Evolutionary conservation across 2,329 filamentous ascomycete species (phyloP).

Genomic region (Rutstroemia sydowiana): DNA sequence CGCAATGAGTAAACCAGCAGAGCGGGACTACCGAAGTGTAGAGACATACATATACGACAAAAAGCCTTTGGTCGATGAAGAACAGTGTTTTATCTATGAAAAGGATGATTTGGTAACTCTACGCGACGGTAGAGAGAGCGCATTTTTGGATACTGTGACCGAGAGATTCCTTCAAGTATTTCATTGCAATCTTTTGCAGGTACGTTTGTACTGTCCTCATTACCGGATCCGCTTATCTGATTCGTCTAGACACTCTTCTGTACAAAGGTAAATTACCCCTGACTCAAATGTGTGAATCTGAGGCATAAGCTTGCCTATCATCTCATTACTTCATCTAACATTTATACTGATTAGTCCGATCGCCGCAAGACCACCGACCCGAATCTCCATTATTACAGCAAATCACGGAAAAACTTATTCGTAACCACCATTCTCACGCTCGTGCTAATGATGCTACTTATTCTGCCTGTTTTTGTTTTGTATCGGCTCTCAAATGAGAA

Average conservation of each 20-base stretch:
- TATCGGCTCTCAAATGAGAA: slow-evolving; percentile 7
- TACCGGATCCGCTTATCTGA: background rate
- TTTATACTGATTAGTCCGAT: too few species aligned
- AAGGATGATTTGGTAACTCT: slow-evolving; percentile 37
- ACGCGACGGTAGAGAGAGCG: slow-evolving; percentile 32
- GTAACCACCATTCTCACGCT: slow-evolving; percentile 10
- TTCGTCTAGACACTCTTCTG: slow-evolving; percentile 12
- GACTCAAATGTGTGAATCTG: too few species aligned
- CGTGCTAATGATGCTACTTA: slow-evolving; percentile 13
- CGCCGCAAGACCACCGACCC: slow-evolving; percentile 8
- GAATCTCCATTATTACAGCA: slow-evolving; percentile 9
- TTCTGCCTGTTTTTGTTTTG: slow-evolving; percentile 17
- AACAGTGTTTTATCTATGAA: slow-evolving; percentile 29
- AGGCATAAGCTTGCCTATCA: too few species aligned
- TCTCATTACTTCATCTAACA: too few species aligned
- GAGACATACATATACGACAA: slow-evolving; percentile 23
- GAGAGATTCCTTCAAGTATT: slow-evolving; percentile 25
- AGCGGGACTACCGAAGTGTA: slow-evolving; percentile 30
- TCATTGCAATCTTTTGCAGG: slow-evolving; percentile 7
- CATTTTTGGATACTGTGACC: slow-evolving; percentile 33
- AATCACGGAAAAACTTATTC: slow-evolving; percentile 8
- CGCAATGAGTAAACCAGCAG: slow-evolving; percentile 27
- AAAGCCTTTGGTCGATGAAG: slow-evolving; percentile 18
- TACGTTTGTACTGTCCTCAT: background rate
- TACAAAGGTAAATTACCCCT: background rate